phyloP scores from a whole-genome alignment of 2,329 filamentous ascomycete species.

The Zopfia rhizophila region DNA sequence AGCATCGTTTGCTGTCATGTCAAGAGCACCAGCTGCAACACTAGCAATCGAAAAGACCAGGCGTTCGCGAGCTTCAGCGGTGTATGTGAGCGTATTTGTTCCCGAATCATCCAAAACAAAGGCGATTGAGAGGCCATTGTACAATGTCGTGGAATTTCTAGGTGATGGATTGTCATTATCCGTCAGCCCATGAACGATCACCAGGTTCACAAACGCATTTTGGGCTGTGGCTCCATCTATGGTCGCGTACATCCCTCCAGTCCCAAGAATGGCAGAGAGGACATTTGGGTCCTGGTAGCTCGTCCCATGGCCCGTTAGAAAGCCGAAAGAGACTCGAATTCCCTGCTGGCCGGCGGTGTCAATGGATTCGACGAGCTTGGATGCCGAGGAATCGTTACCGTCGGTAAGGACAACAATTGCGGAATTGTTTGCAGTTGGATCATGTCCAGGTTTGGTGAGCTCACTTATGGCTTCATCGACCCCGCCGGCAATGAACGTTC shows the following conservation, averaged over 20 bases:
- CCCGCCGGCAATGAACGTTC: conserved; percentile 22
- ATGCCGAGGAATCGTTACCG: conserved; percentile 15
- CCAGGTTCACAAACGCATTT: conserved; percentile 21
- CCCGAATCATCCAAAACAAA: conserved; percentile 4
- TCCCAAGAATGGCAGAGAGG: conserved; percentile 16
- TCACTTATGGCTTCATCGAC: conserved; percentile 20
- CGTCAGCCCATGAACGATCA: conserved; percentile 25
- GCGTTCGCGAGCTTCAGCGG: conserved; percentile 8
- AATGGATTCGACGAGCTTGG: conserved; percentile 19
- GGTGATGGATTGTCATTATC: conserved; percentile 10
- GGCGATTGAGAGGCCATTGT: conserved; percentile 19
- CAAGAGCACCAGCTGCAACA: conserved; percentile 13
- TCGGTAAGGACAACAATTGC: conserved; percentile 27
- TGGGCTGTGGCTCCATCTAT: conserved; percentile 15
- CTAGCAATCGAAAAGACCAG: conserved; percentile 17
- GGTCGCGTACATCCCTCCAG: conserved; percentile 20
- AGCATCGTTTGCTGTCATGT: conserved; percentile 12
- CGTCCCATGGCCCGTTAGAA: conserved; percentile 12
- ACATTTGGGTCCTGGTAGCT: conserved; percentile 15
- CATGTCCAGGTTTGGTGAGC: conserved; percentile 17
- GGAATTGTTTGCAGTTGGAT: conserved; percentile 14
- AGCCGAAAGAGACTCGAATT: conserved; percentile 26
- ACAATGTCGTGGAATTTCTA: conserved; percentile 4
- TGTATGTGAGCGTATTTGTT: conserved; percentile 15
- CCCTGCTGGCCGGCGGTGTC: conserved; percentile 16